Evolutionary conservation across 306 rosid species (phyloP).

Genomic region (Malus sieversii): DNA sequence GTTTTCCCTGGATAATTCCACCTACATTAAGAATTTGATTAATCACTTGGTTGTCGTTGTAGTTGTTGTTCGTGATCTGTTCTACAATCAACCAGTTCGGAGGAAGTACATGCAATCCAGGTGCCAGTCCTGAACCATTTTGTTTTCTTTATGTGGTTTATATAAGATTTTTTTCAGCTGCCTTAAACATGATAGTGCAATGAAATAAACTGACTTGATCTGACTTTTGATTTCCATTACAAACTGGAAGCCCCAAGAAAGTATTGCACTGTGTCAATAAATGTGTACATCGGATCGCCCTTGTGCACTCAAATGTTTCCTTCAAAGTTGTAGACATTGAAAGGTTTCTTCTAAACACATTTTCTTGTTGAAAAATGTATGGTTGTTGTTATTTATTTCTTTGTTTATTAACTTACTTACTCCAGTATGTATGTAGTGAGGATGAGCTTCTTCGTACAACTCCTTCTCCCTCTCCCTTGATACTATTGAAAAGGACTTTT

Average conservation of each 20-base stretch:
- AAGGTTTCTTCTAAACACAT: slow-evolving; percentile 46
- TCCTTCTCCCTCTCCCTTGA: slow-evolving; percentile 64
- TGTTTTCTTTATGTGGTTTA: not conserved
- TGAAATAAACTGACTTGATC: slow-evolving; percentile 30
- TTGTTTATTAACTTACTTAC: slow-evolving; percentile 18
- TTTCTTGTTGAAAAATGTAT: slow-evolving; percentile 13
- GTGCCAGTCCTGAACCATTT: slow-evolving; percentile 25
- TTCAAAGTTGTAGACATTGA: slow-evolving; percentile 67
- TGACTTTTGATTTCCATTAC: slow-evolving; percentile 18
- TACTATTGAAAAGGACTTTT: slow-evolving; percentile 58
- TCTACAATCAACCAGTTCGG: slow-evolving; percentile 96
- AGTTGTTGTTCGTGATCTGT: slow-evolving; percentile 84
- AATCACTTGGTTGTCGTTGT: slow-evolving; percentile 22
- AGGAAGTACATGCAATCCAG: slow-evolving; percentile 79
- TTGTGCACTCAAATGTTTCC: slow-evolving; percentile 53
- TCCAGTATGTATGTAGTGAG: slow-evolving; percentile 43
- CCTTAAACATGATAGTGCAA: slow-evolving; percentile 22
- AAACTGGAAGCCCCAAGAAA: slow-evolving; percentile 70
- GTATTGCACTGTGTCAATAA: slow-evolving; percentile 75
- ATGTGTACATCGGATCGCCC: slow-evolving; percentile 53
- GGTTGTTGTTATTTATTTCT: not conserved
- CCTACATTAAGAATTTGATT: slow-evolving; percentile 2
- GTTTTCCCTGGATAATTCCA: not conserved
- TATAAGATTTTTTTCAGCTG: slow-evolving; percentile 5
- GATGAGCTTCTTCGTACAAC: slow-evolving; percentile 61